Base-by-base conservation (phyloP, 2,329 filamentous ascomycete species). In the Calonectria honghensis region DNA sequence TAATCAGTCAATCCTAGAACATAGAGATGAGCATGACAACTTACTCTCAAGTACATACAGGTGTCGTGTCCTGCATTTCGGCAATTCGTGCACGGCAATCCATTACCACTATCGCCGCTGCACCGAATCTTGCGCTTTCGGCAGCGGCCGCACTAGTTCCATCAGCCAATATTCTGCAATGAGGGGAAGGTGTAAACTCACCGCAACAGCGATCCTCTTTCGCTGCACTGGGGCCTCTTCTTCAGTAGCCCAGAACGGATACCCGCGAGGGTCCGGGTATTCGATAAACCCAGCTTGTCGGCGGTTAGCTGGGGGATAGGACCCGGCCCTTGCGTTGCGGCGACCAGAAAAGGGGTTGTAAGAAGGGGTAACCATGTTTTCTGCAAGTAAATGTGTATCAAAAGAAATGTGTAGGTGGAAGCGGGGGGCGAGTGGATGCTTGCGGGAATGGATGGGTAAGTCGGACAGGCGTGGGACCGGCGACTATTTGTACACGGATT, bases 41-140 rank as follows among this genome's bases (percentile, higher is more conserved):
- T 82, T 89, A 98, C 96, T 85, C 96, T 91, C 76, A 97, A 88
- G 82, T 98, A 98, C 72, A 93, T 91, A 83, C 96, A 98, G 7
- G 89, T 87, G 29, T 93, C 91, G 32, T 90, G 87, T 16, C 94
- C 94, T 68, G 96, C 93, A 75, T 89, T 92, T 81, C 92, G 94
- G 87, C 96, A 98, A 84, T 96, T 98, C 14, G 90, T 88, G 85
- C 96, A 98, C n/a, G 93, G 92, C 50, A 88, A 86, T n/a, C 94
- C 94, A 81, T 93, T 91, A 39, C 94, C 94, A 41, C 90, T 89
- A 82, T 98, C 95, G 54, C 96, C 96, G 81, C 94, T 98, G 87
- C 96, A 98, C 79, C 95, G 94, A 80, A 98, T 98, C 88, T 98
- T 98, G 73, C 96, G 92, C 86, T 96, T 96, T 75, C 96, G 92